phyloP scores from a whole-genome alignment of 345 rosid genomes.

The Populus pruinosa region DNA sequence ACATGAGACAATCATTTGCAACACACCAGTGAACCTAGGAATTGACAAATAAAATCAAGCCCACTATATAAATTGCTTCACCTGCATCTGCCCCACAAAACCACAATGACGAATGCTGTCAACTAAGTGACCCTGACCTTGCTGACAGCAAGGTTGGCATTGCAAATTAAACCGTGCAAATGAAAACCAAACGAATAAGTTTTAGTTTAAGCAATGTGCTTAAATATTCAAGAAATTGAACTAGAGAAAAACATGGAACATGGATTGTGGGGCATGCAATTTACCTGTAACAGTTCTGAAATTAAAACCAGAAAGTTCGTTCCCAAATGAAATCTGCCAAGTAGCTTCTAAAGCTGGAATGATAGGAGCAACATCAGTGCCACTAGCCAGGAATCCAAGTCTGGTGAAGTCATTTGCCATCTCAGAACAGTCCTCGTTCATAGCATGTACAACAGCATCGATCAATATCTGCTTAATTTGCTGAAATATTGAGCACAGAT shows the following conservation, averaged over 20 bases:
- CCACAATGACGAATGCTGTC: neutral
- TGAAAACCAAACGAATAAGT: neutral
- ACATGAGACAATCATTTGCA: neutral
- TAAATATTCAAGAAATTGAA: neutral
- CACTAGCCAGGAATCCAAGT: constrained; percentile 96
- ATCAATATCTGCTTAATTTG: constrained; percentile 96
- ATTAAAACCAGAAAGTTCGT: constrained; percentile 90
- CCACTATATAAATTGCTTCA: neutral
- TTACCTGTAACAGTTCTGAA: constrained; percentile 92
- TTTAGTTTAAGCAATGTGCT: neutral
- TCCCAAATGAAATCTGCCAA: constrained; percentile 95
- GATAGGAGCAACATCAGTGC: constrained; percentile 92
- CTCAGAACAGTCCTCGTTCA: constrained; percentile 92
- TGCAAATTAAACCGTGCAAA: neutral
- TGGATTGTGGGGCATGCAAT: neutral
- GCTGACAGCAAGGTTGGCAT: neutral
- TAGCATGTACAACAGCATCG: constrained; percentile 99
- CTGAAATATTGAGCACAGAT: constrained; percentile 46
- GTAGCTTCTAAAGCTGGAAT: constrained; percentile 95
- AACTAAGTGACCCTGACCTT: neutral
- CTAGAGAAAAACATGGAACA: too few relatives aligned
- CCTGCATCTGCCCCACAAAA: neutral
- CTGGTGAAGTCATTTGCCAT: constrained; percentile 99
- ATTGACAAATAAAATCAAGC: neutral
- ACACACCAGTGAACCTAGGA: neutral